Base-by-base conservation (phyloP, 352 stramenopile species). In the Phytophthora sp. region DNA sequence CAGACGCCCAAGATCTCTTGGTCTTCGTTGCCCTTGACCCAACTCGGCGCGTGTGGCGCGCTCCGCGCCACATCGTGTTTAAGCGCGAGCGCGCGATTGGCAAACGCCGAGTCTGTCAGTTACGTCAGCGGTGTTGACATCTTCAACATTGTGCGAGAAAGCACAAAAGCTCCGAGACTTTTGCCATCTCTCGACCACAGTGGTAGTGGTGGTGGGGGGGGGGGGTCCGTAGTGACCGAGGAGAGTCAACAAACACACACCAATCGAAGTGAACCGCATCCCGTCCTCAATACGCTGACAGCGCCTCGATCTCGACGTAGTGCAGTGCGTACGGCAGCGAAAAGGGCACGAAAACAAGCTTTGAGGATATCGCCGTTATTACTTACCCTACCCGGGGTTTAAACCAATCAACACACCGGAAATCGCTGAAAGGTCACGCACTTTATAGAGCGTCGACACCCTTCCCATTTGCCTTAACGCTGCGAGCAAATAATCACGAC, bases 1-100 rank as follows among this genome's bases (percentile, higher is more conserved):
- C 66, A 74, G 70, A 59, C 53, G 51, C n/a, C 15, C 11, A 24
- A 18, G 29, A 60, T 54, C 53, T 69, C 61, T 50, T 71, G 61
- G 67, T 36, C 49, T 30, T 38, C 30, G 18, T 7, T 47, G 35
- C n/a, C 38, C 9, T 60, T 26, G 39, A 51, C 42, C 41, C 56
- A 30, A 51, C n/a, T n/a, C n/a, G n/a, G n/a, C n/a, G n/a, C n/a
- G n/a, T n/a, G n/a, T n/a, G n/a, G n/a, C n/a, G n/a, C n/a, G n/a
- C n/a, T n/a, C n/a, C 38, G 39, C 49, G 49, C 39, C 50, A 57
- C 54, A 60, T 71, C 49, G 55, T 52, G n/a, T 64, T 53, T 26
- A 63, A 59, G 38, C 38, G n/a, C 11, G 44, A 26, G 45, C 30
- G n/a, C 18, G 46, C 42, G 42, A 63, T 59, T 56, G 50, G 29